Evolutionary conservation across 2,329 filamentous ascomycete genomes (phyloP).

Genomic region (Samsoniella hepiali): DNA sequence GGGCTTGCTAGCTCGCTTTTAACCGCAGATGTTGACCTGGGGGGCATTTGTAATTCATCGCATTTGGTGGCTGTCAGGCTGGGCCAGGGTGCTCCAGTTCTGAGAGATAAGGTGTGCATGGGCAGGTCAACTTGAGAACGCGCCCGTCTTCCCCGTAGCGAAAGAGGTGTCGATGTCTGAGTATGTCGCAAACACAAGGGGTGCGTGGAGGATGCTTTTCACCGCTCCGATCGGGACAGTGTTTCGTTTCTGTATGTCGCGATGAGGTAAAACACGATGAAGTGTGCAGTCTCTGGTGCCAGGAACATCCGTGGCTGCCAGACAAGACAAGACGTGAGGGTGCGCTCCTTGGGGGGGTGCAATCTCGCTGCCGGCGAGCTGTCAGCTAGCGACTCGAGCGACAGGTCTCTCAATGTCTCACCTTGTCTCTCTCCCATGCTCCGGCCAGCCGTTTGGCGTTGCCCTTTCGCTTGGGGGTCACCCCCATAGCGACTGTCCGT

Average conservation of each 20-base stretch:
- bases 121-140: neutral
- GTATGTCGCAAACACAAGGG: neutral
- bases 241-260: constrained; percentile 18
- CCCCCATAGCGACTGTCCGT: neutral
- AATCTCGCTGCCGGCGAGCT: neutral
- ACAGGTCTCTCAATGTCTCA: constrained; percentile 5
- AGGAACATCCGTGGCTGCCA: constrained; percentile 10
- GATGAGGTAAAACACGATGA: constrained; percentile 19
- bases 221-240: constrained; percentile 16
- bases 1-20: neutral
- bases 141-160: neutral
- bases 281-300: constrained; percentile 13
- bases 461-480: neutral
- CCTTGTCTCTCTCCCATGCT: constrained; percentile 3
- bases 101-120: neutral
- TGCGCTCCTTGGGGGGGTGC: neutral
- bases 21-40: neutral
- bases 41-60: neutral
- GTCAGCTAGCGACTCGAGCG: constrained; percentile 5
- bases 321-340: constrained; percentile 1
- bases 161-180: neutral
- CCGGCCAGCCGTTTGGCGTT: neutral
- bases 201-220: neutral
- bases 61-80: neutral
- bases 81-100: neutral